Evolutionary conservation across 768 basidiomycete species (phyloP), one percentile per base, ranked within the genome.

Genomic region (Leucocoprinus leucothites): DNA sequence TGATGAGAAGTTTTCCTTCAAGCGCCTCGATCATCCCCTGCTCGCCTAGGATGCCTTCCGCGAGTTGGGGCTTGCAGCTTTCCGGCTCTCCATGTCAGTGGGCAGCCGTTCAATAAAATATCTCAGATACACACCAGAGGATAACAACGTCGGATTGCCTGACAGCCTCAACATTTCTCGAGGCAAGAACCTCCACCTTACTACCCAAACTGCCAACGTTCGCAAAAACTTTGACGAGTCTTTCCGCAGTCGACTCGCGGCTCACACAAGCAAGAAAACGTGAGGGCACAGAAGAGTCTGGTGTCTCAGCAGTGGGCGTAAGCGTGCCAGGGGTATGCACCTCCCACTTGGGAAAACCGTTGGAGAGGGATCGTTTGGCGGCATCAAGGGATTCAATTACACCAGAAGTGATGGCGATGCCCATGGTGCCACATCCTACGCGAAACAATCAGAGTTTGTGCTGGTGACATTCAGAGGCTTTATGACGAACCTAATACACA

Each of bases 371-470:
- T 11, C 57, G 40, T 51, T 65, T 60, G 48, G 67, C 24, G 61
- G 65, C 57, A 65, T 93, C 81, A 41, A 98, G 82, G 65, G 91
- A 91, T 59, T 87, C 82, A 48, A 97, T 76, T 40, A 98, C 89
- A 43, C 97, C 97, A 21, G 96, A 95, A 47, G 94, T 82, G 68
- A 99, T 81, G 56, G 97, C 94, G 63, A 98, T 73, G 55, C 97
- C 97, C 97, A 99, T 98, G 9, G 96, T 98, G 55, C 97, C 97
- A 70, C 97, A 98, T 78, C 96, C 97, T 87, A n/a, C n/a, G 64
- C 18, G 56, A 57, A 45, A 58, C 54, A 22, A 54, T 53, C 63
- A 53, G 58, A 60, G 59, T 57, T 62, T 52, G 56, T 53, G 51
- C 49, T 34, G 61, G 55, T 58, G 22, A 38, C 35, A 56, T 41